Evolutionary conservation across 2,329 filamentous ascomycete genomes (phyloP).

Genomic region (Colletotrichum aenigma): DNA sequence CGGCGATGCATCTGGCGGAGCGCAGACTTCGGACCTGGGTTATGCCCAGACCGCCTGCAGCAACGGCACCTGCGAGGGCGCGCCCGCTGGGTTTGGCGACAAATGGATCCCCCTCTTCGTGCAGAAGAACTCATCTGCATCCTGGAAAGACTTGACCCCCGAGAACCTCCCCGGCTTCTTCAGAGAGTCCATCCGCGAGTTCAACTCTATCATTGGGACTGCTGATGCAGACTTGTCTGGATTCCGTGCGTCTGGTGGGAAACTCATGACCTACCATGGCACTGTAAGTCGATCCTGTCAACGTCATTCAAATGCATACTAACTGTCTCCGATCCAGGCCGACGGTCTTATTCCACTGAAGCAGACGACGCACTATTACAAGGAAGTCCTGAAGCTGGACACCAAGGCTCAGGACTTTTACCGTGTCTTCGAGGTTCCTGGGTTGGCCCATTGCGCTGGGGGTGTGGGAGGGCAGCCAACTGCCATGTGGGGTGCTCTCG

Average conservation of each 20-base stretch:
- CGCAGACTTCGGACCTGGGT: not conserved
- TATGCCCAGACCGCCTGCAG: not conserved
- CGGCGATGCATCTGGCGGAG: not conserved
- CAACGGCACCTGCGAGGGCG: not conserved
- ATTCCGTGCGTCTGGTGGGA: constrained; percentile 43
- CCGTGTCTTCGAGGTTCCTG: constrained; percentile 34
- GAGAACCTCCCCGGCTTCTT: not conserved
- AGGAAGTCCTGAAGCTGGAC: constrained; percentile 20
- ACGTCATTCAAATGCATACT: not conserved
- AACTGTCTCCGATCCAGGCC: constrained; percentile 28
- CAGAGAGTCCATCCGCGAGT: not conserved
- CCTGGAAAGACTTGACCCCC: not conserved
- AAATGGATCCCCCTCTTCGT: not conserved
- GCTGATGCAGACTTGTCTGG: constrained; percentile 27
- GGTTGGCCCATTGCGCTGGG: constrained; percentile 32
- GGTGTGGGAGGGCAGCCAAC: constrained; percentile 27
- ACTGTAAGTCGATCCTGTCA: not conserved
- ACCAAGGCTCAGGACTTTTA: constrained; percentile 31
- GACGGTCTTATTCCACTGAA: constrained; percentile 22
- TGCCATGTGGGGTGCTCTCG: constrained; percentile 10
- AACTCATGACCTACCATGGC: constrained; percentile 42
- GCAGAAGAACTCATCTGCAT: not conserved
- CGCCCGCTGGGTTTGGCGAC: not conserved
- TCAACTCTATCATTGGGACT: not conserved
- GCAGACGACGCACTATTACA: constrained; percentile 29